Percentiles rank a stretch among this genome's conserved stretches.
These are phyloP conservation scores for Senna tora DNA, from an alignment of 306 rosid species.

Conservation along the genomic window DNA sequence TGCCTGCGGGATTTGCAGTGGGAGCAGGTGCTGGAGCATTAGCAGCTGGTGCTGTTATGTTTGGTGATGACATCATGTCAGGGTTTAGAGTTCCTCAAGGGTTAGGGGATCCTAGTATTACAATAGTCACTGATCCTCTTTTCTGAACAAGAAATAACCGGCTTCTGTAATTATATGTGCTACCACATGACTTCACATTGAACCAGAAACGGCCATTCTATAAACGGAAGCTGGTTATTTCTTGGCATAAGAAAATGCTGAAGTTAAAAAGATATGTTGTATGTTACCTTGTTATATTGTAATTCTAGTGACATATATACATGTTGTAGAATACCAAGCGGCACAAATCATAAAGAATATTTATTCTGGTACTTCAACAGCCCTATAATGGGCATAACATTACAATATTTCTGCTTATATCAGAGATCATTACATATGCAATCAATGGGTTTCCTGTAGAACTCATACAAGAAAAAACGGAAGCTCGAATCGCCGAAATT, in stretches of 20 bases:
- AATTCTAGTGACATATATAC: slow-evolving; percentile 11
- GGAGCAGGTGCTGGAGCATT: slow-evolving; percentile 81
- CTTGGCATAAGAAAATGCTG: slow-evolving; percentile 1
- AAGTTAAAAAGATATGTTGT: slow-evolving; percentile 5
- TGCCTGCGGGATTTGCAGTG: slow-evolving; percentile 52
- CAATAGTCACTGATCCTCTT: slow-evolving; percentile 49
- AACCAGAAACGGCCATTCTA: neutral
- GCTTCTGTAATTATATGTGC: slow-evolving; percentile 30
- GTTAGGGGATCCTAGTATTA: slow-evolving; percentile 50
- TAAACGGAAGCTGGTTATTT: neutral
- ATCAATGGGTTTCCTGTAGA: slow-evolving; percentile 3
- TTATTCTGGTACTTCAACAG: slow-evolving; percentile 17
- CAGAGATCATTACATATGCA: slow-evolving; percentile 4
- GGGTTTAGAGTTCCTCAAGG: slow-evolving; percentile 62
- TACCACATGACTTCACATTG: neutral
- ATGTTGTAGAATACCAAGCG: slow-evolving; percentile 10
- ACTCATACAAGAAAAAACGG: slow-evolving; percentile 26
- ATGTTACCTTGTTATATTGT: neutral
- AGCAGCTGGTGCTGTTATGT: slow-evolving; percentile 85
- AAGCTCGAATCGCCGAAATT: slow-evolving; percentile 11
- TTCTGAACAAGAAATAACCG: slow-evolving; percentile 45
- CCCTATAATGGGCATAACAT: slow-evolving; percentile 1
- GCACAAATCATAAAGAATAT: slow-evolving; percentile 2
- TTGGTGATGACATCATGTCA: slow-evolving; percentile 82
- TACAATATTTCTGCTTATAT: neutral